These are phyloP conservation scores for Acanthamoeba triangularis DNA, from an alignment of 208 protist species.

Conservation along the genomic window DNA sequence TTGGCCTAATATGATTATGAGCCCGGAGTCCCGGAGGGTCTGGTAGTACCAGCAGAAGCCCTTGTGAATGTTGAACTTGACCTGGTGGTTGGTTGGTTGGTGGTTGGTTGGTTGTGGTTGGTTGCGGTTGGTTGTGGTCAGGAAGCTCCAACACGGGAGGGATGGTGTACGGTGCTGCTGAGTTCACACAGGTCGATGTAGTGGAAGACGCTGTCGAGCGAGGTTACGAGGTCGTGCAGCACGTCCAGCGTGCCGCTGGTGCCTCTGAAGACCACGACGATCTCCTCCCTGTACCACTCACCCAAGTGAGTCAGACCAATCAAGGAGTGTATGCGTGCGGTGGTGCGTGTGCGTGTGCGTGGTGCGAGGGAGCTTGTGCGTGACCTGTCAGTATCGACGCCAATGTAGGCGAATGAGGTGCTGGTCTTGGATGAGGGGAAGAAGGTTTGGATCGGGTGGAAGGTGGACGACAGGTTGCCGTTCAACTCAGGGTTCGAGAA, in stretches of 20 bases:
- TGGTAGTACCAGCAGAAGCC: constrained; percentile 36
- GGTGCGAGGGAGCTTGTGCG: neutral
- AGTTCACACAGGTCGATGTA: neutral
- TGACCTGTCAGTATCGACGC: neutral
- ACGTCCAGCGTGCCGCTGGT: neutral
- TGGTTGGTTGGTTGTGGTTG: neutral
- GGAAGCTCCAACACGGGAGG: neutral
- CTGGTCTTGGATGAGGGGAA: neutral
- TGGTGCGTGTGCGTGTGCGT: neutral
- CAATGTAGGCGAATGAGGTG: neutral
- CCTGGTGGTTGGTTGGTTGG: neutral
- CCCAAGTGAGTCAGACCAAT: no score
- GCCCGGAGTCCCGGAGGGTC: neutral
- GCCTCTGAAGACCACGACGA: neutral
- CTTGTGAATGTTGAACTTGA: neutral
- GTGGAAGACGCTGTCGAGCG: neutral
- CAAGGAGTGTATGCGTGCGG: neutral
- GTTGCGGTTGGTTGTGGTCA: neutral
- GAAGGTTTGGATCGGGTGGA: neutral
- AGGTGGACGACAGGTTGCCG: neutral
- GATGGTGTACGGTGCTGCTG: neutral
- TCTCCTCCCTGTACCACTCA: neutral
- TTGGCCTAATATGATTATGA: neutral
- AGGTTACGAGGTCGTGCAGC: neutral
- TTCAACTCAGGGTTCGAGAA: neutral